Conservation (phyloP, 176 grass and related monocot species). For the Luzula sylvatica region DNA sequence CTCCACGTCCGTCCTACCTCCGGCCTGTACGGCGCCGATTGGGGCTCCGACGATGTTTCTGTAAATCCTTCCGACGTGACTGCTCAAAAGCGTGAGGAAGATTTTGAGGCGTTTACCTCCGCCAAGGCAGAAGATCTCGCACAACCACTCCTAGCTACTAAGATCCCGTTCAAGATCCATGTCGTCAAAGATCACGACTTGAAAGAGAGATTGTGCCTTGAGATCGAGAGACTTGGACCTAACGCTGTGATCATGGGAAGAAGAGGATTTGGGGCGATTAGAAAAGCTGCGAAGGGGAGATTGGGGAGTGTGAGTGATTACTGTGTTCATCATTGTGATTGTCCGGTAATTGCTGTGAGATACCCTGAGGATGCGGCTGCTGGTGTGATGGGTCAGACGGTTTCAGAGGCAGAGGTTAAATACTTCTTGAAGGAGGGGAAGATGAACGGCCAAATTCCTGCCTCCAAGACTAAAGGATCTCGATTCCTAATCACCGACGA, state of each 20-base stretch:
- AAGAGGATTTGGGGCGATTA: constrained; percentile 69
- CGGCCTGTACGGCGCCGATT: constrained; percentile 81
- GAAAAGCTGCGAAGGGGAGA: constrained; percentile 48
- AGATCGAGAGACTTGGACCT: constrained; percentile 69
- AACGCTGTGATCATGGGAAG: constrained; percentile 94
- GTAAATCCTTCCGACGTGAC: constrained; percentile 36
- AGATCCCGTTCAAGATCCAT: constrained; percentile 86
- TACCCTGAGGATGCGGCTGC: constrained; percentile 46
- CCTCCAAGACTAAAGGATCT: too few species aligned
- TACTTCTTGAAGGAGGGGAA: too few species aligned
- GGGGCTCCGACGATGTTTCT: constrained; percentile 63
- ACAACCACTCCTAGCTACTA: constrained; percentile 57
- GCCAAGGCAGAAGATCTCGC: constrained; percentile 76
- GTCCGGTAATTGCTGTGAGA: constrained; percentile 69
- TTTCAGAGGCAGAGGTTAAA: neutral
- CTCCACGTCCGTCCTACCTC: constrained; percentile 75
- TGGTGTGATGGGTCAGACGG: constrained; percentile 1
- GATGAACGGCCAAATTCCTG: too few species aligned
- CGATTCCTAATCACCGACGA: too few species aligned
- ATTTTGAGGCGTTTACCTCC: constrained; percentile 78
- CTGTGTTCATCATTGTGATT: constrained; percentile 90
- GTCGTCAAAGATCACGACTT: constrained; percentile 96
- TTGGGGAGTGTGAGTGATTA: constrained; percentile 90
- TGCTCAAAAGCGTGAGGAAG: constrained; percentile 59
- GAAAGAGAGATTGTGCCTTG: constrained; percentile 90